Evolutionary conservation across 1,139 yeast species (phyloP), one percentile per base, ranked within the genome.

Genomic region (Lodderomyces parapsilosis): DNA sequence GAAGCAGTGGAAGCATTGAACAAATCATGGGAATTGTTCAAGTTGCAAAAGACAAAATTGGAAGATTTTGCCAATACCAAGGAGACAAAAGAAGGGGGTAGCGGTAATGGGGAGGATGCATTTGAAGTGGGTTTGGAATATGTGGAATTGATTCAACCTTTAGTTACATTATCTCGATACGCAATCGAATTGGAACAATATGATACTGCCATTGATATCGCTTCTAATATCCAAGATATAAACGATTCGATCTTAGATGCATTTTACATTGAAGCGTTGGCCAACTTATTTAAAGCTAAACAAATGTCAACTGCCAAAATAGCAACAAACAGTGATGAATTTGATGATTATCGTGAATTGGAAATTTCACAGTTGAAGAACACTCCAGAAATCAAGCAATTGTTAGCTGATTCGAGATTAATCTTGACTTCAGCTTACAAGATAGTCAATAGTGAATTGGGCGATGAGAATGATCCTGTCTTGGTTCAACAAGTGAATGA

Each of bases 191-290:
- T 87, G 59, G 93, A 84, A 33, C 65, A 79, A 48, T 82, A 82
- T 55, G 94, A 86, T 35, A 58, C 74, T 19, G 86, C 88, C 2
- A 65, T 80, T 11, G 76, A 77, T 33, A 80, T 88, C 18, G 74
- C 89, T 9, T 68, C 76, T 20, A 74, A 76, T 28, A 71, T 84
- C 18, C 82, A 83, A 54, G 91, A 86, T 49, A 78, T 91, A 41
- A 90, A 91, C 63, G 97, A 91, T 54, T 84, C 82, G 52, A 80
- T 87, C 47, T 69, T 88, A 44, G 98, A 91, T 55, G 75, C 84
- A 30, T 84, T 78, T 57, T 91, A 91, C 59, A 69, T 89, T 52
- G 96, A 88, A 58, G 94, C 94, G 0, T 79, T 90, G 56, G 81
- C 94, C 0, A 73, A 82, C 55, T 76, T 82, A 49, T 70, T 87